Conservation (phyloP, 106 monocot species). For the Dioscorea zingiberensis region DNA sequence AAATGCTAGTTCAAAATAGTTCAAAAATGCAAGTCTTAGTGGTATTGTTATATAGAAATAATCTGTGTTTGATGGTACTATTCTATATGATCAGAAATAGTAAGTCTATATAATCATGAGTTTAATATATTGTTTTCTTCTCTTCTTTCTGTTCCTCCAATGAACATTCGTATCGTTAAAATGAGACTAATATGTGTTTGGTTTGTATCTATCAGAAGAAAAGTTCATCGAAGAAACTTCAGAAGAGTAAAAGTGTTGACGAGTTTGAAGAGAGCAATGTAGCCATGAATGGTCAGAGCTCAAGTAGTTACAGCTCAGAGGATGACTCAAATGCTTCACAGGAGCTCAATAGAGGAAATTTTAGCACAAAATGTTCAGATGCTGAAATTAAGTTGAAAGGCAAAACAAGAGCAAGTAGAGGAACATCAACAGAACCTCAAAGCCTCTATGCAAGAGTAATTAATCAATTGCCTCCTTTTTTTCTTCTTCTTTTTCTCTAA, state of each 20-base stretch:
- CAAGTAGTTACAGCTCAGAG: constrained; percentile 40
- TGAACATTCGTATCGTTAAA: too few relatives aligned
- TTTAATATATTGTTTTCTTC: too few relatives aligned
- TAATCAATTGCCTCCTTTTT: not conserved
- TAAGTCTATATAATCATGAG: too few relatives aligned
- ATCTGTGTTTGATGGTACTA: too few relatives aligned
- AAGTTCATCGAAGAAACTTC: constrained; percentile 20
- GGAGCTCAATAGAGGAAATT: constrained; percentile 13
- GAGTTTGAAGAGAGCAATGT: constrained; percentile 10
- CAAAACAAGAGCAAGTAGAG: constrained; percentile 38
- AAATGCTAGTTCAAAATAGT: too few relatives aligned
- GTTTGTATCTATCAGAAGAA: constrained; percentile 7
- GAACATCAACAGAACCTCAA: constrained; percentile 56
- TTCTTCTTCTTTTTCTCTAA: not conserved
- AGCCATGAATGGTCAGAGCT: constrained; percentile 17
- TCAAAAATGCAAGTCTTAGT: too few relatives aligned
- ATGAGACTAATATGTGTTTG: too few relatives aligned
- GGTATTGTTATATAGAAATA: too few relatives aligned
- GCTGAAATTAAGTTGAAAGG: constrained; percentile 12
- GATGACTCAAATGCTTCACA: constrained; percentile 36
- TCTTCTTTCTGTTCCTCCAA: too few relatives aligned
- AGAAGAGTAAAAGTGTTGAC: constrained; percentile 12
- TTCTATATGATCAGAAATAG: too few relatives aligned
- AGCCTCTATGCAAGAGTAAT: constrained; percentile 66
- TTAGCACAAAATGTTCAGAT: constrained; percentile 12